Conservation (phyloP, 192 early-diverging fungal species). For the Gigaspora rosea region DNA sequence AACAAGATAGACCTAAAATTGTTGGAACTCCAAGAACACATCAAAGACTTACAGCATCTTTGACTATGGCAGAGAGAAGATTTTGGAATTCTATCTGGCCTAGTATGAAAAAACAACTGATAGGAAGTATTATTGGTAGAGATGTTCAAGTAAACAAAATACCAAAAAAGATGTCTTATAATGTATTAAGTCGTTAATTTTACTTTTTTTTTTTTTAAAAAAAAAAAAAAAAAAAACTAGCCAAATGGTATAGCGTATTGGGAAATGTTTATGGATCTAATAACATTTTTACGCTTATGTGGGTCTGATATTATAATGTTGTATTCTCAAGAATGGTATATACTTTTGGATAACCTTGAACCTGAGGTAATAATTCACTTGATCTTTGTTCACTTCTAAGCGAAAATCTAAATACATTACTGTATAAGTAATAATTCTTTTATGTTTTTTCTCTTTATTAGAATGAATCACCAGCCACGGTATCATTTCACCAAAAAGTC, state of each 20-base stretch:
- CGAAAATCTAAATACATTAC: background rate
- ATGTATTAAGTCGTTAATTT: background rate
- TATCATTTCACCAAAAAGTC: conserved; percentile 24
- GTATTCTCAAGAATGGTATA: conserved; percentile 45
- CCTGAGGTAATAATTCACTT: conserved; percentile 31
- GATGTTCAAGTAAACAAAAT: conserved; percentile 20
- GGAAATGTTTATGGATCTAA: conserved; percentile 43
- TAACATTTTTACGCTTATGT: conserved; percentile 40
- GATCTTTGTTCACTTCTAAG: background rate
- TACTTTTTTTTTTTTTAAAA: background rate
- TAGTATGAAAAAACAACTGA: conserved; percentile 17
- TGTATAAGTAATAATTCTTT: background rate
- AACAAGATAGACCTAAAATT: conserved; percentile 14
- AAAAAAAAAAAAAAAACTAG: conserved; percentile 12
- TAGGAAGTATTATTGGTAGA: conserved; percentile 10
- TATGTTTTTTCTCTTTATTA: background rate
- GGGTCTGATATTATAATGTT: conserved; percentile 40
- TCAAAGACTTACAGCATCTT: conserved; percentile 24
- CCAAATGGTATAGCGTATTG: conserved; percentile 32
- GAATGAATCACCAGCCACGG: background rate
- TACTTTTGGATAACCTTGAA: conserved; percentile 38
- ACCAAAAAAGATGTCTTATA: background rate
- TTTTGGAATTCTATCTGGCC: conserved; percentile 41
- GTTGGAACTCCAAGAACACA: background rate
- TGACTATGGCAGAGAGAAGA: conserved; percentile 29